phyloP scores from a whole-genome alignment of 73 alveolate genomes.

The Paraurostyla sp. region DNA sequence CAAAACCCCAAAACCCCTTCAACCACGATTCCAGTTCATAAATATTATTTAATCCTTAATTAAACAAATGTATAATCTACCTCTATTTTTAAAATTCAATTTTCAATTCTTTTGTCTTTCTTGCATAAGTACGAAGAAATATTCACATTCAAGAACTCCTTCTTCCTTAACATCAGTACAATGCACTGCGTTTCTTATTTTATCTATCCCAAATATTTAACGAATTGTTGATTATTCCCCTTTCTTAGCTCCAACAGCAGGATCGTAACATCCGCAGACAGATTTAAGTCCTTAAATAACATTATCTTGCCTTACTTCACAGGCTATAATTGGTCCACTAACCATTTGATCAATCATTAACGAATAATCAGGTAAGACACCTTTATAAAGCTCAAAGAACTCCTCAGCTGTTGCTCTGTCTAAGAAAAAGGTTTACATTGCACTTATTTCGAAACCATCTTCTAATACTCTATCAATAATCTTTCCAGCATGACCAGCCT shows the following conservation, averaged over 20 bases:
- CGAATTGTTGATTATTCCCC: conserved; percentile 51
- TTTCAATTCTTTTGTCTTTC: background rate
- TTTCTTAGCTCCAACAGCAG: conserved; percentile 60
- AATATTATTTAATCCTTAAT: no score
- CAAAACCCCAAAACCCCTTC: no score
- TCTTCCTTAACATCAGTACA: conserved; percentile 80
- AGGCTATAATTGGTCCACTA: conserved; percentile 73
- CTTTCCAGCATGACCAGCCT: conserved; percentile 55
- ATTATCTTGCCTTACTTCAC: conserved; percentile 80
- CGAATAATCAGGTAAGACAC: conserved; percentile 74
- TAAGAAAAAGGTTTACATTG: conserved; percentile 74
- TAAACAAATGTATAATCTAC: no score
- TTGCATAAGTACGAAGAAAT: conserved; percentile 63
- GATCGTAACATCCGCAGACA: conserved; percentile 72
- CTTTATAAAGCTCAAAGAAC: conserved; percentile 78
- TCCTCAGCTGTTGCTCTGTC: conserved; percentile 81
- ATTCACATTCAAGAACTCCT: conserved; percentile 79
- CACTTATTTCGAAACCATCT: conserved; percentile 75
- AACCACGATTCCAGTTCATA: no score
- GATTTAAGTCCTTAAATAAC: conserved; percentile 66
- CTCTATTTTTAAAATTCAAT: no score
- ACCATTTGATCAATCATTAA: conserved; percentile 63
- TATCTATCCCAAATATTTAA: conserved; percentile 70
- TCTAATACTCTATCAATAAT: conserved; percentile 52
- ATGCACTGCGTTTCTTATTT: conserved; percentile 72